phyloP scores from a whole-genome alignment of 768 basidiomycete species.

The Chalciporus sphaerocephalus region DNA sequence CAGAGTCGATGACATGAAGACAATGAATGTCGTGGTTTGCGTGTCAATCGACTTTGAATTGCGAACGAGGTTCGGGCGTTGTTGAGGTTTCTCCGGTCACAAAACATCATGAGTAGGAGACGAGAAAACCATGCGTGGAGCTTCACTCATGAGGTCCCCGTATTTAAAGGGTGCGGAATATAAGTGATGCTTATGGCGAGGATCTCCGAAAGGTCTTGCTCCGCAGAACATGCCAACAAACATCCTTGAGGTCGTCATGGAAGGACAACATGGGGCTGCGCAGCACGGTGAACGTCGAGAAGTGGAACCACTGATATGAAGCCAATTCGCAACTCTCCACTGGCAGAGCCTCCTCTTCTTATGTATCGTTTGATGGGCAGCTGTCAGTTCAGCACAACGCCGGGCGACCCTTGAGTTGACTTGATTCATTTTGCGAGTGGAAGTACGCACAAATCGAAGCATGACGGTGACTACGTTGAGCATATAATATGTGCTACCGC shows the following conservation, averaged over 20 bases:
- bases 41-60: constrained; percentile 22
- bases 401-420: background rate
- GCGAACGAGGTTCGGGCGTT: constrained; percentile 28
- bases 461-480: background rate
- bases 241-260: constrained; percentile 18
- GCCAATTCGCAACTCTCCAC: constrained; percentile 1
- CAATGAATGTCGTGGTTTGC: constrained; percentile 15
- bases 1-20: constrained; percentile 17
- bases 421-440: background rate
- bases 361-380: background rate
- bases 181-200: constrained; percentile 5
- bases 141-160: constrained; percentile 11
- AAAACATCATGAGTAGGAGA: constrained; percentile 22
- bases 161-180: constrained; percentile 28
- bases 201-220: constrained; percentile 16
- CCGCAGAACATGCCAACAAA: constrained; percentile 18
- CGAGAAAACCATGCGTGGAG: constrained; percentile 21
- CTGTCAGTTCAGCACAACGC: too few species aligned
- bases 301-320: constrained; percentile 7
- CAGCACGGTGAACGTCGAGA: constrained; percentile 13
- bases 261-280: constrained; percentile 22
- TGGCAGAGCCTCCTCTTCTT: background rate
- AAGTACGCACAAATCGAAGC: background rate
- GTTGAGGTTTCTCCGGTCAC: constrained; percentile 20
- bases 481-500: background rate